Evolutionary conservation across 2,329 filamentous ascomycete species (phyloP).

Genomic region (Grosmannia penicillata): DNA sequence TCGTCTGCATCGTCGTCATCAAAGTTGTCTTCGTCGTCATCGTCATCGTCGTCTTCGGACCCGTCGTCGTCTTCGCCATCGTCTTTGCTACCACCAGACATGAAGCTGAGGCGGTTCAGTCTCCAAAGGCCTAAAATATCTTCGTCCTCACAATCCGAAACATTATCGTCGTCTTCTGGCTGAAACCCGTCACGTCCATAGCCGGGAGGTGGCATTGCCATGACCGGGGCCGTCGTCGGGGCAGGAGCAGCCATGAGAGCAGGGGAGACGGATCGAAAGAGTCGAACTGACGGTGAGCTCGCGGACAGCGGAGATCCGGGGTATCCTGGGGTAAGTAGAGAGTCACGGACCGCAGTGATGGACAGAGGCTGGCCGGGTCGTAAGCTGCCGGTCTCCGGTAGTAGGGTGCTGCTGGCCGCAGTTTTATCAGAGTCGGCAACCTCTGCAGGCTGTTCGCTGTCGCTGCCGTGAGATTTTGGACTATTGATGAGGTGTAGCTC

Average conservation of each 20-base stretch:
- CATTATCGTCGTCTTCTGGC: constrained; percentile 27
- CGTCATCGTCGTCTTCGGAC: constrained; percentile 29
- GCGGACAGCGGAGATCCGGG: too few species aligned
- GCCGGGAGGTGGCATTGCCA: constrained; percentile 8
- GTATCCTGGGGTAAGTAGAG: too few species aligned
- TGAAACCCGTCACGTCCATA: constrained; percentile 8
- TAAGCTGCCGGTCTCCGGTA: too few species aligned
- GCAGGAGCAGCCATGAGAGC: constrained; percentile 6
- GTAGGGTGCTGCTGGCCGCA: background rate
- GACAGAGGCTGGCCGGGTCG: too few species aligned
- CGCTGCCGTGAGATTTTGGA: constrained; percentile 21
- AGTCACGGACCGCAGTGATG: too few species aligned
- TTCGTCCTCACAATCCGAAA: constrained; percentile 19
- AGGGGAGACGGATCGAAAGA: constrained; percentile 28
- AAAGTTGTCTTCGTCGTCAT: constrained; percentile 31
- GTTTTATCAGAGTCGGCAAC: too few species aligned
- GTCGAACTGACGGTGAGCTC: too few species aligned
- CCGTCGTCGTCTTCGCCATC: constrained; percentile 31
- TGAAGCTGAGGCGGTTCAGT: constrained; percentile 23
- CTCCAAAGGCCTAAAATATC: constrained; percentile 47
- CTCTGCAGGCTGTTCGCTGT: constrained; percentile 5
- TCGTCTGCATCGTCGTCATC: constrained; percentile 32
- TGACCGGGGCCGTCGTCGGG: constrained; percentile 2
- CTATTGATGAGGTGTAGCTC: constrained; percentile 42
- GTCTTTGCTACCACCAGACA: constrained; percentile 22